Base-by-base conservation (phyloP, 208 protist species). In the Balamuthia mandrillaris region DNA sequence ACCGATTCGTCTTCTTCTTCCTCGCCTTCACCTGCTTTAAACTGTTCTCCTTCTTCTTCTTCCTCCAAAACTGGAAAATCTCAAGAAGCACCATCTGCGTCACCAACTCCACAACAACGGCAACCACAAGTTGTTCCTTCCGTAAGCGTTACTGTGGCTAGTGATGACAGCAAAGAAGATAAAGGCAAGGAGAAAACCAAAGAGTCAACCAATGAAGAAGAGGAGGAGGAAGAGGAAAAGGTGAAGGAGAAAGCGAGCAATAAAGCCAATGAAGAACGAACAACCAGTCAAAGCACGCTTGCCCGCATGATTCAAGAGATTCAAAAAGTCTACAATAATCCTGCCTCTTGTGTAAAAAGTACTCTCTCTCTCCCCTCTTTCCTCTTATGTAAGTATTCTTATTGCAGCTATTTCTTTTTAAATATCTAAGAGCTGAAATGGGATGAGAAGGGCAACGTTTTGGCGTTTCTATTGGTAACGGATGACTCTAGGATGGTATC, bases 281-380 rank as follows among this genome's bases (percentile, higher is more conserved):
- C 45, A 44, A 37, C 41, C 42, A 75, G 65, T 31, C 41, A 75
- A 44, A 16, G 0, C 1, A 39, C 65, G 2, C 45, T 37, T 9
- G 39, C 24, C 41, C 41, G 27, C 12, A 29, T 75, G 14, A 27
- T 75, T 1, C 27, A 75, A 44, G 65, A 75, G 65, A 18, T 75
- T 7, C 65, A 75, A 12, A 27, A 18, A 4, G 24, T 75, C 24
- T 33, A 75, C 65, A 51, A 75, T 18, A 75, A 27, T 18, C 37
- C 37, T 21, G 35, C n/a, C 42, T 75, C 65, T 3, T 75, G 65
- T 18, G 65, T 75, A 16, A 75, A 75, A 18, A 75, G 65, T 75
- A 75, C 39, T 60, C 52, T 0, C 33, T 41, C 10, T 68, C n/a
- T n/a, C n/a, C n/a, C 60, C 27, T 18, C 60, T 29, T 29, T 1